Evolutionary conservation across 306 rosid species (phyloP).

Genomic region (Pterocarpus macrocarpus): DNA sequence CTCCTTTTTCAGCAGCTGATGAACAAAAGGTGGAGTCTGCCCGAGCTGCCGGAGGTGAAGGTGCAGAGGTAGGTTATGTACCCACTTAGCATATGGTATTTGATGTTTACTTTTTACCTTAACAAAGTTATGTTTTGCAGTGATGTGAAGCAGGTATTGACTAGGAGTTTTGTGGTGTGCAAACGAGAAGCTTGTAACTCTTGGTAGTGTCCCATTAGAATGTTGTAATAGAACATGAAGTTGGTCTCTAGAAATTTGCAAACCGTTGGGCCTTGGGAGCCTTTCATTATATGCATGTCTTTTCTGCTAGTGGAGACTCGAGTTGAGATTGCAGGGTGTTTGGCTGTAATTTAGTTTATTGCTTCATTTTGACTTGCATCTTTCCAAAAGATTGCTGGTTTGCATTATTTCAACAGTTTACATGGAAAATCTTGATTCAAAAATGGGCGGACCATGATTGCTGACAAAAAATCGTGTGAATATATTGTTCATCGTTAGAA

Average conservation of each 20-base stretch:
- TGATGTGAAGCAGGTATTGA: conserved; percentile 46
- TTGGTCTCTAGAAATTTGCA: conserved; percentile 37
- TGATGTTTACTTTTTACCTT: conserved; percentile 10
- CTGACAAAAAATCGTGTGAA: background rate
- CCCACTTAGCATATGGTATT: conserved; percentile 18
- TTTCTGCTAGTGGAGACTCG: conserved; percentile 36
- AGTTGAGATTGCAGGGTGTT: conserved; percentile 43
- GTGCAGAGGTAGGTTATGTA: conserved; percentile 60
- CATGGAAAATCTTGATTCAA: conserved; percentile 5
- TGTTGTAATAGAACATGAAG: conserved; percentile 47
- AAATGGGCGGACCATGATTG: conserved; percentile 22
- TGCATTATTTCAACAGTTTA: conserved; percentile 36
- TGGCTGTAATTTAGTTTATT: conserved; percentile 42
- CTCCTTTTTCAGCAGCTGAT: conserved; percentile 48
- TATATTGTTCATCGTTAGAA: background rate
- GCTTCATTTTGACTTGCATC: conserved; percentile 30
- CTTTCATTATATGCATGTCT: conserved; percentile 34
- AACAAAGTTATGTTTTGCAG: conserved; percentile 46
- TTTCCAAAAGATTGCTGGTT: conserved; percentile 32
- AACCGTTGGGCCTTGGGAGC: conserved; percentile 5
- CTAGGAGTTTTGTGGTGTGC: conserved; percentile 41
- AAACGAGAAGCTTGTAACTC: conserved; percentile 50
- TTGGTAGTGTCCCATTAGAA: conserved; percentile 43
- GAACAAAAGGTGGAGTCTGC: conserved; percentile 62
- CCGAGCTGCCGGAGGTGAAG: conserved; percentile 54